Percentiles rank a stretch among this genome's conserved stretches.
phyloP scores from a whole-genome alignment of 345 rosid species.

The Draba incana region DNA sequence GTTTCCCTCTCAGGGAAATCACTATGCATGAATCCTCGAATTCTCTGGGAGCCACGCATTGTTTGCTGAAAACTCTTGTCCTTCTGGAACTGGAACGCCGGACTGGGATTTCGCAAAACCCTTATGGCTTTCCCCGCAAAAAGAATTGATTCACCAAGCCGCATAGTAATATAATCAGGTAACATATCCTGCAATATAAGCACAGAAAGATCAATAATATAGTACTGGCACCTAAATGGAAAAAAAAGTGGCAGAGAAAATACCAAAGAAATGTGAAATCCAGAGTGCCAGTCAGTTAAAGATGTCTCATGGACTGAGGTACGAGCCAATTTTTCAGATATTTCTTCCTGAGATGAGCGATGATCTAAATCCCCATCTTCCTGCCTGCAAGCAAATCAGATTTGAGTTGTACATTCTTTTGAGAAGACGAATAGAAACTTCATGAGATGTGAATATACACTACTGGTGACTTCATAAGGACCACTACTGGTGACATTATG shows the following conservation, averaged over 20 bases:
- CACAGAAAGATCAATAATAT: conserved; percentile 30
- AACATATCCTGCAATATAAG: conserved; percentile 84
- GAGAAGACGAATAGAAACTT: conserved; percentile 24
- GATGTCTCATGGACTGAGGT: conserved; percentile 74
- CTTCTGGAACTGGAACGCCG: conserved; percentile 68
- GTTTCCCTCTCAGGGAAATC: conserved; percentile 60
- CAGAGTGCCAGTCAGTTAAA: conserved; percentile 94
- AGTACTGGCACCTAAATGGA: not conserved
- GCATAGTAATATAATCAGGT: conserved; percentile 87
- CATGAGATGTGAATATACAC: too few relatives aligned
- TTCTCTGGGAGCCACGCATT: conserved; percentile 56
- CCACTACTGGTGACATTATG: not conserved
- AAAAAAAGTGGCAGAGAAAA: conserved; percentile 27
- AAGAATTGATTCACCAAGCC: conserved; percentile 87
- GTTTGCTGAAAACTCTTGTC: conserved; percentile 53
- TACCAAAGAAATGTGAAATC: conserved; percentile 93
- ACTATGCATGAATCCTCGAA: conserved; percentile 58
- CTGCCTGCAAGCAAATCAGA: conserved; percentile 59
- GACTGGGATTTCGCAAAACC: conserved; percentile 90
- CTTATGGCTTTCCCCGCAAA: conserved; percentile 98
- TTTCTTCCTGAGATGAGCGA: conserved; percentile 59
- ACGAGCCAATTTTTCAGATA: conserved; percentile 65
- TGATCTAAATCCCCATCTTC: conserved; percentile 71
- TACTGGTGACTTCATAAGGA: not conserved
- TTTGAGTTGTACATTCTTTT: not conserved